A percentile compares a stretch with the other conserved stretches of the same genome.
Evolutionary conservation across 257 asterid genomes (phyloP).

Genomic region (Ophiorrhiza pumila): DNA sequence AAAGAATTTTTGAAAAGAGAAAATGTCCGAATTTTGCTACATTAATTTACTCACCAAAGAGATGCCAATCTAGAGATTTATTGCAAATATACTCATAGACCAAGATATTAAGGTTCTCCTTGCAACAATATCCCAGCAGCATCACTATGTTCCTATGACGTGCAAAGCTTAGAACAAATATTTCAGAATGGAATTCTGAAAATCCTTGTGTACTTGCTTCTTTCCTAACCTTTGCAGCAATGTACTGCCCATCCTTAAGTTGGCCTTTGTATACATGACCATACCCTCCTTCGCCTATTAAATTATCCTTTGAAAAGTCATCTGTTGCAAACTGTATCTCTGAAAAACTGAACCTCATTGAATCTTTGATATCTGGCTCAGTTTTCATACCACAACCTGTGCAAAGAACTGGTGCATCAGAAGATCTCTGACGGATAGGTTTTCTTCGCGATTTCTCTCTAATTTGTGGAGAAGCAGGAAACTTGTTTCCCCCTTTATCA

Average conservation of each 20-base stretch:
- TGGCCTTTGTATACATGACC: conserved; percentile 72
- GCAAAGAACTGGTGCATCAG: conserved; percentile 66
- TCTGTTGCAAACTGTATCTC: conserved; percentile 73
- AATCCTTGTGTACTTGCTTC: conserved; percentile 77
- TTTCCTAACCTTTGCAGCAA: conserved; percentile 81
- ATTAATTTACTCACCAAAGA: conserved; percentile 54
- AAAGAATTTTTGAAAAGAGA: neutral
- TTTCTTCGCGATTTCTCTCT: conserved; percentile 34
- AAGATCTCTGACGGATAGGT: conserved; percentile 29
- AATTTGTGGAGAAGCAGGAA: conserved; percentile 22
- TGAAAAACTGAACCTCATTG: conserved; percentile 57
- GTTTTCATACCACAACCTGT: conserved; percentile 66
- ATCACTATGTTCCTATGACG: conserved; percentile 81
- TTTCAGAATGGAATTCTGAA: conserved; percentile 62
- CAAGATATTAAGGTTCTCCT: conserved; percentile 67
- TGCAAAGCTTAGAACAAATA: conserved; percentile 63
- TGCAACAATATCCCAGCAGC: conserved; percentile 84
- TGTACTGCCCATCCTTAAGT: conserved; percentile 66
- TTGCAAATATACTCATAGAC: conserved; percentile 79
- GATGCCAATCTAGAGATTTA: conserved; percentile 78
- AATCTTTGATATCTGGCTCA: conserved; percentile 42
- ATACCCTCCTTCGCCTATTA: conserved; percentile 88
- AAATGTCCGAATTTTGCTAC: conserved; percentile 5
- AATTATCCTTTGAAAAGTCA: conserved; percentile 53
- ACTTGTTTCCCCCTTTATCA: conserved; percentile 23